These are phyloP conservation scores for Candida qinlingensis DNA, from an alignment of 805 yeast genomes.

Conservation along the genomic window DNA sequence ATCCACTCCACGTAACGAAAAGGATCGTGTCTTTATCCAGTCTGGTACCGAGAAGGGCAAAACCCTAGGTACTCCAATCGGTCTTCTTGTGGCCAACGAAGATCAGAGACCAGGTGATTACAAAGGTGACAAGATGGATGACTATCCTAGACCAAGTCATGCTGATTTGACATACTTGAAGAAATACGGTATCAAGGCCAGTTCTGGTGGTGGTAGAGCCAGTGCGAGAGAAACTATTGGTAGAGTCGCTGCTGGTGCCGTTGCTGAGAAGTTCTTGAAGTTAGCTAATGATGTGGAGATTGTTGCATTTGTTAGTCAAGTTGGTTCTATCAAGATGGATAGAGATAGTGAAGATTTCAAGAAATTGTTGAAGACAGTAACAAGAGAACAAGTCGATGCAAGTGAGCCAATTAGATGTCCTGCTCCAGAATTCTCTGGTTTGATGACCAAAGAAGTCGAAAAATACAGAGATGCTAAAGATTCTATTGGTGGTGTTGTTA, in stretches of 20 bases:
- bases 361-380: constrained; percentile 62
- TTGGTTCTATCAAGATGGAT: constrained; percentile 75
- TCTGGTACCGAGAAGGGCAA: constrained; percentile 89
- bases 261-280: constrained; percentile 85
- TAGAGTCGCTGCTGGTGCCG: constrained; percentile 97
- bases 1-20: constrained; percentile 94
- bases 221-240: constrained; percentile 98
- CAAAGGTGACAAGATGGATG: constrained; percentile 71
- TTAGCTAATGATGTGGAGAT: constrained; percentile 82
- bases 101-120: constrained; percentile 98
- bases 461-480: constrained; percentile 80
- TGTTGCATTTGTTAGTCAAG: constrained; percentile 94
- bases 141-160: constrained; percentile 96
- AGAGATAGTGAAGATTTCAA: constrained; percentile 69
- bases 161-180: constrained; percentile 91
- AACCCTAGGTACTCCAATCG: constrained; percentile 93
- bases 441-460: constrained; percentile 85
- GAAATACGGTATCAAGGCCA: constrained; percentile 89
- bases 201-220: constrained; percentile 96
- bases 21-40: constrained; percentile 88
- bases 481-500: constrained; percentile 96
- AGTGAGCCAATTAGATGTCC: constrained; percentile 95
- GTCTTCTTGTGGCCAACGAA: constrained; percentile 86
- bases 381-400: constrained; percentile 84
- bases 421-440: constrained; percentile 58